phyloP scores from a whole-genome alignment of 2,329 filamentous ascomycete species.

The Fusarium torreyae region DNA sequence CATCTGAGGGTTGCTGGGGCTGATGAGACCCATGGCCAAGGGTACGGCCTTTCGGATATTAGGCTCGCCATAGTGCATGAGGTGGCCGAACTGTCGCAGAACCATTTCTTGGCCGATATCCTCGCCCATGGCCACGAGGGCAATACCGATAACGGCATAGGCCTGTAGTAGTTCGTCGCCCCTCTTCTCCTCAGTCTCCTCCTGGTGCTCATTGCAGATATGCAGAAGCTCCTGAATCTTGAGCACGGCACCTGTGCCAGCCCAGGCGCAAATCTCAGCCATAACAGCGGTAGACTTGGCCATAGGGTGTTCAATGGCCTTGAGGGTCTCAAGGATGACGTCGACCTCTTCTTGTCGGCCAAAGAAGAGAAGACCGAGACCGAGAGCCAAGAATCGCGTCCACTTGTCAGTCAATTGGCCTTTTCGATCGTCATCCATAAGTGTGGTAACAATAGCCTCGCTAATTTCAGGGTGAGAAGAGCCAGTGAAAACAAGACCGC shows the following conservation, averaged over 20 bases:
- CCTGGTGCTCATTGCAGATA: slow-evolving; percentile 97
- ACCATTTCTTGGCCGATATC: slow-evolving; percentile 99
- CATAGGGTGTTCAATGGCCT: slow-evolving; percentile 97
- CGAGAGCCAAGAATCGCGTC: slow-evolving; percentile 96
- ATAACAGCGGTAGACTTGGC: slow-evolving; percentile 95
- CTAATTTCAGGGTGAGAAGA: slow-evolving; percentile 92
- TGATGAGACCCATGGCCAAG: slow-evolving; percentile 95
- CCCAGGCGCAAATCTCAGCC: slow-evolving; percentile 97
- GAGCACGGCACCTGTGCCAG: slow-evolving; percentile 94
- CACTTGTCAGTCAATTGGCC: slow-evolving; percentile 97
- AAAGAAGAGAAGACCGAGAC: slow-evolving; percentile 94
- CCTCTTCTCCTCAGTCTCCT: slow-evolving; percentile 94
- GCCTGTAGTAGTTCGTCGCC: slow-evolving; percentile 95
- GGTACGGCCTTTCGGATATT: slow-evolving; percentile 98
- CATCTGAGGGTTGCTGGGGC: slow-evolving; percentile 99
- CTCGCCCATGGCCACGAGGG: slow-evolving; percentile 96
- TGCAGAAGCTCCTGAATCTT: slow-evolving; percentile 98
- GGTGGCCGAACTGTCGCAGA: slow-evolving; percentile 93
- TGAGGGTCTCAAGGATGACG: slow-evolving; percentile 95
- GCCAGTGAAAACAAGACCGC: slow-evolving; percentile 93
- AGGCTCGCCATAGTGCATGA: slow-evolving; percentile 99
- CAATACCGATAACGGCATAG: slow-evolving; percentile 95
- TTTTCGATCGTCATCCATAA: slow-evolving; percentile 93
- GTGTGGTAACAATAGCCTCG: slow-evolving; percentile 90
- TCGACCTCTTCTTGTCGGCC: slow-evolving; percentile 99